A percentile compares a stretch with the other conserved stretches of the same genome.
phyloP scores from a whole-genome alignment of 208 protist genomes.

The Trypanosoma mega region DNA sequence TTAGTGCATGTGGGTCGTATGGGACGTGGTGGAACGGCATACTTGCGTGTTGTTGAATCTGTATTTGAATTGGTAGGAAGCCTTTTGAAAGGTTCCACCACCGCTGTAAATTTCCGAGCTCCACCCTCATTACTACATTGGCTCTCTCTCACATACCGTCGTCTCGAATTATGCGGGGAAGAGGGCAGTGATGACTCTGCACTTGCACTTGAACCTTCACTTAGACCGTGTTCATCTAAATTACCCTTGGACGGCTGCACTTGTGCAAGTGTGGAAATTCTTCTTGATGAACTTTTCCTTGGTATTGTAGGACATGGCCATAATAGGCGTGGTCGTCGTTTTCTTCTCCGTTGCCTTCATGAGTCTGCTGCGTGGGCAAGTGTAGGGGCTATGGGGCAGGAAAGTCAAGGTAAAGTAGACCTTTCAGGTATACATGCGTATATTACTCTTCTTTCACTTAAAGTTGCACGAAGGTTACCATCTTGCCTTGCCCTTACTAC shows the following conservation, averaged over 20 bases:
- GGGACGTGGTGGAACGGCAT: too few relatives aligned
- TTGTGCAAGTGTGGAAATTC: slow-evolving; percentile 14
- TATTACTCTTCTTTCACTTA: slow-evolving; percentile 25
- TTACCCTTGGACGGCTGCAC: background rate
- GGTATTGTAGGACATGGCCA: slow-evolving; percentile 18
- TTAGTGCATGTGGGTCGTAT: slow-evolving; percentile 25
- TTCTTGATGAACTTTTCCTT: slow-evolving; percentile 23
- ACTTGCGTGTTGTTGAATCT: slow-evolving; percentile 20
- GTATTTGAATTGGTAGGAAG: slow-evolving; percentile 17
- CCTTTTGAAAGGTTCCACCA: slow-evolving; percentile 6
- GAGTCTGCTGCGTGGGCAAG: slow-evolving; percentile 22
- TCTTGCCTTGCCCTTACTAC: slow-evolving; percentile 26
- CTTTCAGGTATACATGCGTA: slow-evolving; percentile 5
- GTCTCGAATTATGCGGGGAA: background rate
- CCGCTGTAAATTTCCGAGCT: slow-evolving; percentile 4
- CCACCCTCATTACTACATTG: too few relatives aligned
- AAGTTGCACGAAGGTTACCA: slow-evolving; percentile 22
- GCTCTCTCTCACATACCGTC: too few relatives aligned
- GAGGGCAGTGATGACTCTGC: slow-evolving; percentile 4
- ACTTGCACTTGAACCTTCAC: slow-evolving; percentile 12
- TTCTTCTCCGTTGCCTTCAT: slow-evolving; percentile 27
- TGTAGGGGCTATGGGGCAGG: background rate
- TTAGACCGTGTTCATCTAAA: background rate
- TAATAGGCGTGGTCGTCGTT: slow-evolving; percentile 22
- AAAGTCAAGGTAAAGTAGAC: background rate